Evolutionary conservation across 169 alveolate species (phyloP).

Genomic region (Theileria parva): DNA sequence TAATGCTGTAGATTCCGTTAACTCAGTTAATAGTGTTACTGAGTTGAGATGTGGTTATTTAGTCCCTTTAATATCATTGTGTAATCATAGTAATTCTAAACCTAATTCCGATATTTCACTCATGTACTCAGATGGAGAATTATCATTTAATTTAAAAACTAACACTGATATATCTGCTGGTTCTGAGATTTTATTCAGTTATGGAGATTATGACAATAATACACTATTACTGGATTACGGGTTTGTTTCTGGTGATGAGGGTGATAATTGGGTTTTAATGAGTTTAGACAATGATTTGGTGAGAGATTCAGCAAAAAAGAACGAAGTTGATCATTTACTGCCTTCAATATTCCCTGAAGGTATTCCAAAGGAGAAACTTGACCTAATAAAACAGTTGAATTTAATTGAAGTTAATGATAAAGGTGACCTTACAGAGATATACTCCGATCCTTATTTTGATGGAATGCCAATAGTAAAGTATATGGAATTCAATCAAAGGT

Average conservation of each 20-base stretch:
- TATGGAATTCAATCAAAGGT: constrained; percentile 42
- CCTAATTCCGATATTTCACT: constrained; percentile 31
- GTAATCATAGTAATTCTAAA: constrained; percentile 37
- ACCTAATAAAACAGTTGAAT: constrained; percentile 22
- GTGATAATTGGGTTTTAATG: constrained; percentile 33
- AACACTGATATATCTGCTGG: constrained; percentile 15
- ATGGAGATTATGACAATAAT: constrained; percentile 50
- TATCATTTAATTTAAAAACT: constrained; percentile 17
- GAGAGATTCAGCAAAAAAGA: constrained; percentile 35
- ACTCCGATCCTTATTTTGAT: constrained; percentile 51
- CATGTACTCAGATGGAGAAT: constrained; percentile 1
- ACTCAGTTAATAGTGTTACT: not conserved
- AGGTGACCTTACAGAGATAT: constrained; percentile 23
- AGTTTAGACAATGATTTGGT: constrained; percentile 40
- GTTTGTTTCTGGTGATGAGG: constrained; percentile 31
- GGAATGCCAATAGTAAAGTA: constrained; percentile 61
- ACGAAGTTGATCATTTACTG: constrained; percentile 9
- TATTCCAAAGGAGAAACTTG: constrained; percentile 50
- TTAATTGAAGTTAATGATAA: constrained; percentile 45
- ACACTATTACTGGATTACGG: constrained; percentile 56
- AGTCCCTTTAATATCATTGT: constrained; percentile 42
- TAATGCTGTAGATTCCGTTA: constrained; percentile 4
- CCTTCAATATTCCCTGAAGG: constrained; percentile 63
- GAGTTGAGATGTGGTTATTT: constrained; percentile 7
- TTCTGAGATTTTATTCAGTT: constrained; percentile 43